Evolutionary conservation across 1,139 yeast genomes (phyloP), one percentile per base, ranked within the genome.

Genomic region (Debaryomyces sp.): DNA sequence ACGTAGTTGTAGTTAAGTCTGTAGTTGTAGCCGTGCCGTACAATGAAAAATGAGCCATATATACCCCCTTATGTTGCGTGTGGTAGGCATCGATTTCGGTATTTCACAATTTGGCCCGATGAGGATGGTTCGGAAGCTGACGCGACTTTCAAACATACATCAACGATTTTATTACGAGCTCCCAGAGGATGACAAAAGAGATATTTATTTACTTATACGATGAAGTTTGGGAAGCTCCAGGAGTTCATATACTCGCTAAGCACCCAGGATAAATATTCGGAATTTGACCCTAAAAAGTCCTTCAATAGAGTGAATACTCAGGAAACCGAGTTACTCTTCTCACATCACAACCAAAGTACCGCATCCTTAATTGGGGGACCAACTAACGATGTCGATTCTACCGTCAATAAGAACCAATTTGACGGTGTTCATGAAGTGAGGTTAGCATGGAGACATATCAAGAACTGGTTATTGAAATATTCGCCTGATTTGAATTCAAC

Each of bases 391-490:
- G 24, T 29, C 6, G 45, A 36, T 10, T 54, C 51, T 29, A 56
- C 48, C 7, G 54, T 50, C 17, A 41, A 53, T 7, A 46, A 49
- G 36, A 34, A 37, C 33, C 49, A 46, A 38, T 50, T 52, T 9
- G 82, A 77, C 39, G 90, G 90, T 7, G 84, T 84, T 9, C 82
- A 84, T 53, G 89, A 85, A 57, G 77, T 78, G 1, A 69, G 80
- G 35, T 69, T 84, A 36, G 89, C 89, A 0, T 85, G 91, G 91
- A 75, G 87, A 57, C 87, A 83, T 56, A 82, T 85, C 44, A 84
- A 82, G 53, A 71, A 77, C 33, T 85, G 89, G 89, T 66, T 84
- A 6, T 61, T 68, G 18, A 79, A 75, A 51, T 67, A 82, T 58
- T 78, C 80, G 29, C 78, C 82, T 0, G 90, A 85, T 60, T 62